Base-by-base conservation (phyloP, 306 rosid genomes). In the Senna tora region DNA sequence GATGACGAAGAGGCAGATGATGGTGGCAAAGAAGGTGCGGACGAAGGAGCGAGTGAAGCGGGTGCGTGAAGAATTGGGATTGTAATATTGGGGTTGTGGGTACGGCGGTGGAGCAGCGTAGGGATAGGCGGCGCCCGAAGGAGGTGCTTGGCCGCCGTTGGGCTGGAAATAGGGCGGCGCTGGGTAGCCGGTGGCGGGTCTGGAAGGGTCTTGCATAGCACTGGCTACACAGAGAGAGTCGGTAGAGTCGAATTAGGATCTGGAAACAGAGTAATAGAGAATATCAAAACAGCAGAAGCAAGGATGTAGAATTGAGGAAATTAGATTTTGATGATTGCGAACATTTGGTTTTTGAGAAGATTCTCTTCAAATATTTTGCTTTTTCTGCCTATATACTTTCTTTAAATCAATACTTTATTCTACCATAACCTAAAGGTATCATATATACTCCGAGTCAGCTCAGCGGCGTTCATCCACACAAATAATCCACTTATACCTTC, bases 151-250 rank as follows among this genome's bases (percentile, higher is more conserved):
- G 17, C 43, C 42, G 60, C 84, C 83, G 57, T 75, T 66, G 55
- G 84, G 60, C 51, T 71, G 57, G 42, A 28, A 21, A 4, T 38
- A 34, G 9, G 69, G 9, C 33, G 69, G 74, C 60, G 86, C 88
- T 0, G 96, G 96, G 86, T 90, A 92, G 80, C 91, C 97, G 47
- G 97, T 87, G 81, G 84, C 92, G 46, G 97, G 84, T 64, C 96
- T 57, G 2, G 93, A 75, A 68, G 93, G 84, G 43, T 90, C 89
- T 33, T 84, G 82, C 83, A 85, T 87, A 21, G 65, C 54, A 13
- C 11, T 10, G 5, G 15, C 9, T n/a, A 12, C 4, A 6, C 17
- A 15, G 52, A 46, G 28, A 25, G 22, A 12, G 41, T 10, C 17
- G 20, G 34, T 52, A 30, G n/a, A 56, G 21, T 10, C 25, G 47